Percentiles rank a stretch among this genome's conserved stretches.
Evolutionary conservation across 2,329 filamentous ascomycete species (phyloP).

Genomic region (Diaporthe sp.): DNA sequence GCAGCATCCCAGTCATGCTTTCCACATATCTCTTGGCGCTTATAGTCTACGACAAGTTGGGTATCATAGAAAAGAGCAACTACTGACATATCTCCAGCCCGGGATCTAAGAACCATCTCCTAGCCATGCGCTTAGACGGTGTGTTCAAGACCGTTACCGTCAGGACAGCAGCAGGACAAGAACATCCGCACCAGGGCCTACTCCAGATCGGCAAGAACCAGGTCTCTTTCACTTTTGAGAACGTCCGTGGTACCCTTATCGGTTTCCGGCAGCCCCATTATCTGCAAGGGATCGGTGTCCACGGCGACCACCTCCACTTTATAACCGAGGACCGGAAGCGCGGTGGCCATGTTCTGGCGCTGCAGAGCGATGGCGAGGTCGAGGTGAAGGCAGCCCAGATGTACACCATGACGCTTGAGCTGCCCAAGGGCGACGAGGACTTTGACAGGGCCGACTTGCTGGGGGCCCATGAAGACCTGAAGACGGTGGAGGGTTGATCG

Average conservation of each 20-base stretch:
- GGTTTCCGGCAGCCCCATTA: conserved; percentile 46
- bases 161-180: conserved; percentile 46
- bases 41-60: background rate
- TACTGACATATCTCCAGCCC: conserved; percentile 25
- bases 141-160: conserved; percentile 43
- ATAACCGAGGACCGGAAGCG: conserved; percentile 44
- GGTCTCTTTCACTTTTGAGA: conserved; percentile 41
- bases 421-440: conserved; percentile 46
- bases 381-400: conserved; percentile 42
- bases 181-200: conserved; percentile 40
- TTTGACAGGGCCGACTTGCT: conserved; percentile 43
- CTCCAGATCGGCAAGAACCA: conserved; percentile 42
- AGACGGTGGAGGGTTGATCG: conserved; percentile 43
- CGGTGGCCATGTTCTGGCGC: conserved; percentile 46
- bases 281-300: conserved; percentile 46
- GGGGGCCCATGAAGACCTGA: conserved; percentile 42
- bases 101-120: conserved; percentile 41
- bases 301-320: conserved; percentile 48
- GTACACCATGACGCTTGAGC: conserved; percentile 43
- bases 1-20: too few species aligned
- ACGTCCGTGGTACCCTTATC: conserved; percentile 42
- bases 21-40: too few species aligned
- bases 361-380: conserved; percentile 45
- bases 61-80: background rate
- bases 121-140: conserved; percentile 44